Conservation (phyloP, 345 rosid genomes). For the Raphanus raphanistrum region DNA sequence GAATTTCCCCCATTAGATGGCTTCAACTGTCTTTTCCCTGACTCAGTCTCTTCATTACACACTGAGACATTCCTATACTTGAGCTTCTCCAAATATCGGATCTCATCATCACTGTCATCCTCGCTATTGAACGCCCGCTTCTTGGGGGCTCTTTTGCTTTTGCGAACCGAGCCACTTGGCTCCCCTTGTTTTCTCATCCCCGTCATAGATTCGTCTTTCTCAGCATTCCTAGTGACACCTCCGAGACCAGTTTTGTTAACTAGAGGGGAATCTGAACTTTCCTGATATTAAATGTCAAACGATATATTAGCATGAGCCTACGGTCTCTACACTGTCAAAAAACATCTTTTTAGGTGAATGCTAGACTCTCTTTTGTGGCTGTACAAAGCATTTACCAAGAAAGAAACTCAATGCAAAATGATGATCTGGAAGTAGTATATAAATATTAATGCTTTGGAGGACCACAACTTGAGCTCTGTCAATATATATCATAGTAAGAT, state of each 20-base stretch:
- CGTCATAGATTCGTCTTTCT: slow-evolving; percentile 53
- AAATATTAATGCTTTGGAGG: no score
- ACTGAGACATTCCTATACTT: slow-evolving; percentile 51
- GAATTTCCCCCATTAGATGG: slow-evolving; percentile 62
- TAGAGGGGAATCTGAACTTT: slow-evolving; percentile 45
- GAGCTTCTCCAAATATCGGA: slow-evolving; percentile 78
- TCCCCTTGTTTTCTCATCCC: slow-evolving; percentile 66
- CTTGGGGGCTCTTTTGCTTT: slow-evolving; percentile 78
- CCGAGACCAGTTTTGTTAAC: slow-evolving; percentile 60
- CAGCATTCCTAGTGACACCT: slow-evolving; percentile 71
- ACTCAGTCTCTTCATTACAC: slow-evolving; percentile 57
- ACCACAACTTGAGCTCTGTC: background rate
- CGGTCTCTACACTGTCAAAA: slow-evolving; percentile 27
- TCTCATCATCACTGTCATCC: slow-evolving; percentile 79
- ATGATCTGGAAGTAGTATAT: no score
- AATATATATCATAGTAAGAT: slow-evolving; percentile 3
- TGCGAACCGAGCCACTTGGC: slow-evolving; percentile 56
- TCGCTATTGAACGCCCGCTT: slow-evolving; percentile 62
- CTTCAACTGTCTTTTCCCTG: slow-evolving; percentile 57
- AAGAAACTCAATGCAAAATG: no score
- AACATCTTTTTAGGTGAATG: no score
- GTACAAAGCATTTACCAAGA: no score
- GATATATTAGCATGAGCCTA: slow-evolving; percentile 22
- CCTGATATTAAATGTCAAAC: slow-evolving; percentile 47
- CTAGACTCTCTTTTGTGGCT: no score